Conservation (phyloP, 257 asterid species). For the Plantago ovata region DNA sequence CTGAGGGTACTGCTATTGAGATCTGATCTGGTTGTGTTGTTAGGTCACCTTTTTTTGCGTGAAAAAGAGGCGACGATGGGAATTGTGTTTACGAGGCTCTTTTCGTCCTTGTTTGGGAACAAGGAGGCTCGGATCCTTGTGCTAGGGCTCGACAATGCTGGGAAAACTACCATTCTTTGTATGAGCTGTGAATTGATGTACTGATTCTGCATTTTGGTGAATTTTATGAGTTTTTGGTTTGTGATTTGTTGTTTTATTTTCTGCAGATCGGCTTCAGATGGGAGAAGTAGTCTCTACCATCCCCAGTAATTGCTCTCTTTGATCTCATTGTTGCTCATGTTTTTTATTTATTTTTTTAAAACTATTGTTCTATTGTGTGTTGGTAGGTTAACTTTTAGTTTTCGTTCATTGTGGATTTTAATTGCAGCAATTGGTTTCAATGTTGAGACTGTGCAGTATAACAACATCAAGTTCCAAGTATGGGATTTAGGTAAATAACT, state of each 20-base stretch:
- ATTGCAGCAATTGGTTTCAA: constrained; percentile 84
- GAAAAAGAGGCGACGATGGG: constrained; percentile 53
- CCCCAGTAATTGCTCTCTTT: constrained; percentile 56
- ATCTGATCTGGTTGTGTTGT: constrained; percentile 30
- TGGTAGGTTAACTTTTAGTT: constrained; percentile 8
- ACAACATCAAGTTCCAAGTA: constrained; percentile 81
- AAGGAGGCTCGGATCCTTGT: constrained; percentile 98
- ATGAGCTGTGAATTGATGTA: background rate
- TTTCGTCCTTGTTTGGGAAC: constrained; percentile 81
- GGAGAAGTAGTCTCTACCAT: constrained; percentile 98
- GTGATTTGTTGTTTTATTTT: constrained; percentile 1
- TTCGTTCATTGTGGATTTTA: constrained; percentile 9
- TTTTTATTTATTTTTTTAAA: background rate
- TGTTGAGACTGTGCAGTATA: constrained; percentile 82
- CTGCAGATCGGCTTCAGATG: constrained; percentile 94
- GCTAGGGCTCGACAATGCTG: constrained; percentile 97
- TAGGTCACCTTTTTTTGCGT: constrained; percentile 9
- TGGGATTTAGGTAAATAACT: constrained; percentile 75
- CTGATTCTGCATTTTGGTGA: constrained; percentile 1
- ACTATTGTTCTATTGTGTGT: background rate
- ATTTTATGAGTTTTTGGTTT: background rate
- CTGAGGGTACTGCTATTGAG: constrained; percentile 22
- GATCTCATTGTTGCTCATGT: background rate
- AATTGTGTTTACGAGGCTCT: constrained; percentile 70
- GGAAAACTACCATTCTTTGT: constrained; percentile 95